Conservation (phyloP, 1,139 yeast species). For the Yamadazyma buinensis region DNA sequence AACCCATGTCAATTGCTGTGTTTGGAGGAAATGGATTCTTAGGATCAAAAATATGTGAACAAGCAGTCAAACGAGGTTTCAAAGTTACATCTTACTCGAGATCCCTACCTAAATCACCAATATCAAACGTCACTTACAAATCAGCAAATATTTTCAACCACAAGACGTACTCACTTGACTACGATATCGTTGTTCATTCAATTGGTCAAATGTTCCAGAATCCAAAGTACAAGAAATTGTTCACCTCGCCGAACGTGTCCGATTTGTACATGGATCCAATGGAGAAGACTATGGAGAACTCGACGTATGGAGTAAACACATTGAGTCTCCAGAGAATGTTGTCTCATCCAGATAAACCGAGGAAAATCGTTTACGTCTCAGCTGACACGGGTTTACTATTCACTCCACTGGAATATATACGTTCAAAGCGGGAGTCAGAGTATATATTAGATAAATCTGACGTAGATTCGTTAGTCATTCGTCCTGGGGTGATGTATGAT, state of each 20-base stretch:
- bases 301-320: slow-evolving; percentile 64
- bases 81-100: slow-evolving; percentile 60
- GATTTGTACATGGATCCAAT: slow-evolving; percentile 41
- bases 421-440: slow-evolving; percentile 78
- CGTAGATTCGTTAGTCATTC: slow-evolving; percentile 57
- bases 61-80: slow-evolving; percentile 61
- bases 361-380: slow-evolving; percentile 65
- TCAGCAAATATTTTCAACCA: slow-evolving; percentile 68
- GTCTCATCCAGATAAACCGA: slow-evolving; percentile 14
- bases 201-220: slow-evolving; percentile 73
- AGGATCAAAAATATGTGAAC: slow-evolving; percentile 68
- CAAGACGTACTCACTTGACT: slow-evolving; percentile 46
- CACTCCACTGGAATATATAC: slow-evolving; percentile 66
- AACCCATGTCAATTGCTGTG: slow-evolving; percentile 50
- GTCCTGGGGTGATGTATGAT: slow-evolving; percentile 87
- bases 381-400: slow-evolving; percentile 59
- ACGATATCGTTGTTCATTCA: slow-evolving; percentile 76
- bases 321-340: slow-evolving; percentile 70
- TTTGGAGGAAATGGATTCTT: slow-evolving; percentile 88
- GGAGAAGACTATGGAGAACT: slow-evolving; percentile 39
- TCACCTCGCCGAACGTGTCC: slow-evolving; percentile 27
- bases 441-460: slow-evolving; percentile 41
- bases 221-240: slow-evolving; percentile 55
- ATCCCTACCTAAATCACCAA: slow-evolving; percentile 36
- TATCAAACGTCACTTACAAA: slow-evolving; percentile 69